These are phyloP conservation scores for Spatholobus suberectus DNA, from an alignment of 306 rosid species.

Conservation along the genomic window DNA sequence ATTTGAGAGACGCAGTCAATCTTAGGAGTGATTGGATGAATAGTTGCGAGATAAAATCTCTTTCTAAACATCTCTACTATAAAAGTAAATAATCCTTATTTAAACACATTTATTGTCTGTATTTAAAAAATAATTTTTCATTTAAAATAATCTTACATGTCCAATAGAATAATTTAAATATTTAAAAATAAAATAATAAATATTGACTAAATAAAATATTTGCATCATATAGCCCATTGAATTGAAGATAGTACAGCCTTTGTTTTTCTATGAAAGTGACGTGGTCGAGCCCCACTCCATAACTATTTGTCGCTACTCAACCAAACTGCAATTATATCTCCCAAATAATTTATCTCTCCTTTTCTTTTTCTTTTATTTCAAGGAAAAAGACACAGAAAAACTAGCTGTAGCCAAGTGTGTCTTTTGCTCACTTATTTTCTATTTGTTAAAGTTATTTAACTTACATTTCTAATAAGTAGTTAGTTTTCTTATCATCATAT, in stretches of 20 bases:
- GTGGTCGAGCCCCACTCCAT: slow-evolving; percentile 27
- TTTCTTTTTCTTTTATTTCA: not conserved
- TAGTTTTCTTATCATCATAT: not conserved
- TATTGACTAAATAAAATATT: not conserved
- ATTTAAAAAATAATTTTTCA: too few species aligned
- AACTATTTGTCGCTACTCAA: not conserved
- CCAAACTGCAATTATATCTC: slow-evolving; percentile 32
- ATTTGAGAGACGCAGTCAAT: too few species aligned
- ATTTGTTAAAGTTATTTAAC: not conserved
- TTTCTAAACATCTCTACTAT: too few species aligned
- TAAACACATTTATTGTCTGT: too few species aligned
- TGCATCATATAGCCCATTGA: slow-evolving; percentile 47
- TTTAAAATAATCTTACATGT: not conserved
- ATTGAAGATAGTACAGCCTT: slow-evolving; percentile 36
- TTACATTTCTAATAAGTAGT: not conserved
- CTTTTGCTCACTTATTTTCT: not conserved
- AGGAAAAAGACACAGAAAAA: not conserved
- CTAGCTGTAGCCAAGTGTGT: not conserved
- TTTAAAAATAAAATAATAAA: not conserved
- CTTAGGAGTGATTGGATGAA: too few species aligned
- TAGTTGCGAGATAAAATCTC: too few species aligned
- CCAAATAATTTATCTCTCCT: not conserved
- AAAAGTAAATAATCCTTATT: too few species aligned
- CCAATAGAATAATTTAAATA: not conserved
- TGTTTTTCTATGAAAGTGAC: slow-evolving; percentile 37